These are phyloP conservation scores for Solanum acaule DNA, from an alignment of 257 asterid genomes.

Conservation along the genomic window DNA sequence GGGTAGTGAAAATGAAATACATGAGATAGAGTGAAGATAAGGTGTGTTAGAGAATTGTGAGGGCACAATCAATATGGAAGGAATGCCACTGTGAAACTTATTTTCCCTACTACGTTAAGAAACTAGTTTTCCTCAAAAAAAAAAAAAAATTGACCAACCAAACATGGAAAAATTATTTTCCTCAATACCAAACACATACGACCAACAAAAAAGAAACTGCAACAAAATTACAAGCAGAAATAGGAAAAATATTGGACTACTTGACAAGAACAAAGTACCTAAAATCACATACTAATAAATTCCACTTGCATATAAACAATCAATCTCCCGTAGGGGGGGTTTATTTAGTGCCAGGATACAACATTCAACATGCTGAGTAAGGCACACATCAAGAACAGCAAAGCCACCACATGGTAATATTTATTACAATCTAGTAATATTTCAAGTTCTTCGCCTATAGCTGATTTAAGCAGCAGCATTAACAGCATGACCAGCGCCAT, in stretches of 20 bases:
- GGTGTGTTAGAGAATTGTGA: neutral
- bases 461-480: constrained; percentile 46
- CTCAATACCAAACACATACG: neutral
- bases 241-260: neutral
- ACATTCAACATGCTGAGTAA: neutral
- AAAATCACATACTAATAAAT: neutral
- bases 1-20: too few species aligned
- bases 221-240: neutral
- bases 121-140: neutral
- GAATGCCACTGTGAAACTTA: neutral
- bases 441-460: neutral
- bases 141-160: rapidly evolving
- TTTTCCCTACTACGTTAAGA: neutral
- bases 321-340: neutral
- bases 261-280: neutral
- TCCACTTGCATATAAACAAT: neutral
- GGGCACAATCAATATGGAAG: neutral
- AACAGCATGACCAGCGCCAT: constrained; percentile 29
- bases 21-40: too few species aligned
- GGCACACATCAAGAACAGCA: neutral
- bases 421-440: neutral
- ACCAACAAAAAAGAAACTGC: neutral
- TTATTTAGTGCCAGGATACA: neutral
- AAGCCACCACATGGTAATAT: neutral
- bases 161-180: neutral